These are phyloP conservation scores for Penicillium polonicum DNA, from an alignment of 2,329 filamentous ascomycete genomes.

Conservation along the genomic window DNA sequence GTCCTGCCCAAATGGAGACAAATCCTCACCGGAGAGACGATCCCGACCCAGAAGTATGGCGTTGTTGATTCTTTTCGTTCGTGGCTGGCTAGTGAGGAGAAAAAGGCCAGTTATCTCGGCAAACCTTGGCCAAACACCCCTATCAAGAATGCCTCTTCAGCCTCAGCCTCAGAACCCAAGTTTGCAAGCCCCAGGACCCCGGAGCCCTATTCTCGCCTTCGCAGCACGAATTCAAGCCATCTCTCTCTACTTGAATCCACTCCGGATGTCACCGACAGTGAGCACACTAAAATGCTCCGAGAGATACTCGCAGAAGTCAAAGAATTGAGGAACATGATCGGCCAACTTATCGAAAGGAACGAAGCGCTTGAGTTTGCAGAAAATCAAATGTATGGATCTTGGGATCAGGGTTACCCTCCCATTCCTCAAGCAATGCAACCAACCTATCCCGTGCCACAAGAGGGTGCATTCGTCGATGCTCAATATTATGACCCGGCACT, in stretches of 20 bases:
- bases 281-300: background rate
- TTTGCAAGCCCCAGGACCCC: background rate
- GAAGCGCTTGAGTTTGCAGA: background rate
- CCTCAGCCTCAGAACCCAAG: too few species aligned
- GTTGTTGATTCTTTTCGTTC: background rate
- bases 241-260: background rate
- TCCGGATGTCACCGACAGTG: background rate
- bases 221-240: background rate
- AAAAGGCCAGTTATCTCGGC: background rate
- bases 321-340: background rate
- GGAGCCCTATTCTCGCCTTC: background rate
- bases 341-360: background rate
- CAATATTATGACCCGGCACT: background rate
- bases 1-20: background rate
- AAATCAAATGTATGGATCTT: background rate
- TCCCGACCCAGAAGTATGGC: background rate
- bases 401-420: background rate
- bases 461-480: background rate
- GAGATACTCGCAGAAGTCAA: background rate
- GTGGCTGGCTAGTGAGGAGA: background rate
- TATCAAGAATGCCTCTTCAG: background rate
- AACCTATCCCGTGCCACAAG: background rate
- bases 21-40: background rate
- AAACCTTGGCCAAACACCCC: background rate
- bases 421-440: background rate